Base-by-base conservation (phyloP, 805 yeast genomes). In the Zygosaccharomyces pseudorouxii region DNA sequence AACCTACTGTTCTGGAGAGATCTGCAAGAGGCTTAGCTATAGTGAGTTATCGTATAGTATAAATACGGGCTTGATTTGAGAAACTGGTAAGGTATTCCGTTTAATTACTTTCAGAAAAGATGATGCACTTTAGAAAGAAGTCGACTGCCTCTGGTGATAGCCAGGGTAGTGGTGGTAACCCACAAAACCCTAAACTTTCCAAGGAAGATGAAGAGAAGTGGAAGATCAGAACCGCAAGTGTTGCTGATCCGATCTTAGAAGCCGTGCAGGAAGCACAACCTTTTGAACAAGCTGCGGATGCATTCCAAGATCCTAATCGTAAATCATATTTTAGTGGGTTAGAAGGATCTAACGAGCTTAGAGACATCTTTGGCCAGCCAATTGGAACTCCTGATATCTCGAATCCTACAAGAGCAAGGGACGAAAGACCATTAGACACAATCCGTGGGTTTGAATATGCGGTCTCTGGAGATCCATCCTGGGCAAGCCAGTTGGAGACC, bases 211-310 rank as follows among this genome's bases (percentile, higher is more conserved):
- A 72, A 30, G 72, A 72, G 42, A 71, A 80, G 52, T 76, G 79
- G 58, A 84, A 84, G 60, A 73, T 79, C 58, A 78, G 86, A 58
- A 76, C 89, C 1, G 82, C 81, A 36, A 79, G 84, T 47, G 81
- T 84, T 28, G 88, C 85, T 57, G 97, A 89, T 70, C 97, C 97
- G n/a, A 83, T 93, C 51, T 72, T 93, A 53, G 77, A 84, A 31
- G 99, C 99, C 3, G 95, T 93, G 40, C 89, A 86, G 63, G 98
- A 92, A 68, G 92, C 85, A 7, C 98, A 93, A 72, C 99, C 99
- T 7, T 93, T 88, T 65, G 96, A 93, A 69, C 79, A 78, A 63
- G 71, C 74, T 31, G 72, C 70, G 29, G 71, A 67, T 48, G 55
- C 65, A 7, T 58, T 61, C 50, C 62, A 62, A 29, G 70, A 65